Conservation (phyloP, 352 stramenopile genomes). For the Pythium apleroticum region DNA sequence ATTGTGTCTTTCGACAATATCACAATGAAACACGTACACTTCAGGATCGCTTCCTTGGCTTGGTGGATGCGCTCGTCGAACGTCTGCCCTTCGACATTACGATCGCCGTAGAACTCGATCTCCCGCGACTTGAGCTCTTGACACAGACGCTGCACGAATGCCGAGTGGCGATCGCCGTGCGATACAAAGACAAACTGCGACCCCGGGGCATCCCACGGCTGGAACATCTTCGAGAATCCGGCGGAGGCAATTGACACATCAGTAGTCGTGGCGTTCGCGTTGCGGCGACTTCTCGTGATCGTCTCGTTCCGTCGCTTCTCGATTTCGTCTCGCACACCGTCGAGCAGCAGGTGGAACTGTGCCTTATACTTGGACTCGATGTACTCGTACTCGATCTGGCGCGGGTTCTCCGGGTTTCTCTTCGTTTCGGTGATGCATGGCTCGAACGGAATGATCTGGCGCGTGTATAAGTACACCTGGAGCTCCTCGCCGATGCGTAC, state of each 20-base stretch:
- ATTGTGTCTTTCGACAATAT: conserved; percentile 78
- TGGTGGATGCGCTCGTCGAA: conserved; percentile 77
- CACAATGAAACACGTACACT: conserved; percentile 76
- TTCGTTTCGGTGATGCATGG: conserved; percentile 54
- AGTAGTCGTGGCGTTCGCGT: conserved; percentile 26
- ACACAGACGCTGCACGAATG: conserved; percentile 72
- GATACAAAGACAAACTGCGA: conserved; percentile 77
- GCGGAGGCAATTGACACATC: conserved; percentile 33
- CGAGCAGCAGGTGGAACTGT: conserved; percentile 75
- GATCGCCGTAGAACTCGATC: conserved; percentile 67
- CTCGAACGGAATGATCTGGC: conserved; percentile 80
- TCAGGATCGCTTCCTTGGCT: conserved; percentile 77
- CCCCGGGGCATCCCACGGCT: conserved; percentile 51
- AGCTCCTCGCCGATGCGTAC: conserved; percentile 69
- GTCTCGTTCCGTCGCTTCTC: conserved; percentile 63
- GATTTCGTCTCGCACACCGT: conserved; percentile 83
- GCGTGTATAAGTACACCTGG: conserved; percentile 84
- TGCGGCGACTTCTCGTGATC: conserved; percentile 39
- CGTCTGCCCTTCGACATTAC: conserved; percentile 53
- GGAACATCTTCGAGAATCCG: conserved; percentile 60
- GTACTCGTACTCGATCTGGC: conserved; percentile 84
- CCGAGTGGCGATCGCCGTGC: conserved; percentile 68
- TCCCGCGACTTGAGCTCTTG: conserved; percentile 51
- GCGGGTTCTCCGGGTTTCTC: conserved; percentile 48
- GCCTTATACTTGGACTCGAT: conserved; percentile 63